phyloP scores from a whole-genome alignment of 345 rosid genomes.

The Arabis hirsuta region DNA sequence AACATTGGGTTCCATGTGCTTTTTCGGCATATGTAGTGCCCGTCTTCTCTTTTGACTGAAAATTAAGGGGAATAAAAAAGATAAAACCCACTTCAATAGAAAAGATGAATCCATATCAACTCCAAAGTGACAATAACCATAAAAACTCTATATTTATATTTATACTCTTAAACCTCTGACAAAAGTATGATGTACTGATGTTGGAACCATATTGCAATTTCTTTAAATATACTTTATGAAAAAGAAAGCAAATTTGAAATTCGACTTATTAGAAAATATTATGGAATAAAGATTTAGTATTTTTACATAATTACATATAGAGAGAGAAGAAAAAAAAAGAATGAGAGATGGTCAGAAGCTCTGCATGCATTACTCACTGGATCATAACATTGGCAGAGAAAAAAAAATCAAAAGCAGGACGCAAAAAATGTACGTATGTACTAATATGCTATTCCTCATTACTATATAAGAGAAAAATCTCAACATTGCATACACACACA shows the following conservation, averaged over 20 bases:
- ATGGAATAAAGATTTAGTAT: neutral
- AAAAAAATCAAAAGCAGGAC: constrained; percentile 33
- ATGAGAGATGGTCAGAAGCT: constrained; percentile 42
- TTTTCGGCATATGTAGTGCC: constrained; percentile 53
- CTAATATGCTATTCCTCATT: constrained; percentile 36
- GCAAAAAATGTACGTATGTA: constrained; percentile 36
- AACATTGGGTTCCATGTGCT: constrained; percentile 68
- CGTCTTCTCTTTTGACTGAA: constrained; percentile 59
- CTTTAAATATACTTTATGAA: constrained; percentile 11
- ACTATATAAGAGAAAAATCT: constrained; percentile 11
- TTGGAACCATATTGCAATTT: constrained; percentile 32
- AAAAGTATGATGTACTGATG: constrained; percentile 21
- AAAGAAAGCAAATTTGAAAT: neutral
- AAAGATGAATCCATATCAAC: constrained; percentile 32
- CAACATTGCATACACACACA: neutral
- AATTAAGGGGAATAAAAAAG: constrained; percentile 22
- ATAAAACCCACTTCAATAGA: constrained; percentile 34
- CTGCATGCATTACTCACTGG: constrained; percentile 50
- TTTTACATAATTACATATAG: neutral
- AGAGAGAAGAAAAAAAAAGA: constrained; percentile 22
- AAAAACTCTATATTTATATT: constrained; percentile 16
- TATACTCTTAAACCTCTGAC: constrained; percentile 37
- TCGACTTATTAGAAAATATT: neutral
- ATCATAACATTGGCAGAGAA: constrained; percentile 41
- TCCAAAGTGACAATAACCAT: constrained; percentile 23